A percentile compares a stretch with the other conserved stretches of the same genome.
phyloP scores from a whole-genome alignment of 805 yeast species.

The Candida orba region DNA sequence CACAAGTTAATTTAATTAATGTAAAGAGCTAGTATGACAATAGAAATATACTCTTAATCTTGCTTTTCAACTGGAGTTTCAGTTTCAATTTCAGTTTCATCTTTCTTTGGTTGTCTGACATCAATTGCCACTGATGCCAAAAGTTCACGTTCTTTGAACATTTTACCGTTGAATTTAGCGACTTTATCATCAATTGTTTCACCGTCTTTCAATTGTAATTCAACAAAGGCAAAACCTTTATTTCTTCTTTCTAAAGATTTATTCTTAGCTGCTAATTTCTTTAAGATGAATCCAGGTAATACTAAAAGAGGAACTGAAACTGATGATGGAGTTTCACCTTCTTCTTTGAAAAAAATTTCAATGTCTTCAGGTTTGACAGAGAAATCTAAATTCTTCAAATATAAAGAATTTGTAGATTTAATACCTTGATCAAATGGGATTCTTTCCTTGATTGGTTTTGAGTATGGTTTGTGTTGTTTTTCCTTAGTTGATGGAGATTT shows the following conservation, averaged over 20 bases:
- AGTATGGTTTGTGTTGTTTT: neutral
- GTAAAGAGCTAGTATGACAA: too few relatives aligned
- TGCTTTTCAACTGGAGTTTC: neutral
- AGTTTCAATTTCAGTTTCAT: conserved; percentile 11
- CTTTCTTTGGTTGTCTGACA: conserved; percentile 30
- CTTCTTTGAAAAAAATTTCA: conserved; percentile 39
- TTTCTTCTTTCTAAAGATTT: conserved; percentile 39
- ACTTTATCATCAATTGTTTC: conserved; percentile 58
- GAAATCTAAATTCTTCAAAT: conserved; percentile 59
- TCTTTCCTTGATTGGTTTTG: conserved; percentile 17
- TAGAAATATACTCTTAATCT: neutral
- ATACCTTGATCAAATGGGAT: conserved; percentile 31
- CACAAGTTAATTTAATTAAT: too few relatives aligned
- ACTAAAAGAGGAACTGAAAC: conserved; percentile 51
- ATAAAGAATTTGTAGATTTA: conserved; percentile 44
- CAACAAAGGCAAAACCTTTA: conserved; percentile 62
- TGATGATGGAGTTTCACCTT: conserved; percentile 44
- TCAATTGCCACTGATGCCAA: conserved; percentile 71
- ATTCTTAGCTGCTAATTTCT: conserved; percentile 38
- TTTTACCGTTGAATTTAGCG: conserved; percentile 58
- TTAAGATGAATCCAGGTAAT: conserved; percentile 36
- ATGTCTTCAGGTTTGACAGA: conserved; percentile 48
- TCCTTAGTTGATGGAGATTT: too few relatives aligned
- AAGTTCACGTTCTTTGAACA: conserved; percentile 57
- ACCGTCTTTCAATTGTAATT: conserved; percentile 28